Conservation (phyloP, 148 eudicot species). For the Pouteria glomerata region DNA sequence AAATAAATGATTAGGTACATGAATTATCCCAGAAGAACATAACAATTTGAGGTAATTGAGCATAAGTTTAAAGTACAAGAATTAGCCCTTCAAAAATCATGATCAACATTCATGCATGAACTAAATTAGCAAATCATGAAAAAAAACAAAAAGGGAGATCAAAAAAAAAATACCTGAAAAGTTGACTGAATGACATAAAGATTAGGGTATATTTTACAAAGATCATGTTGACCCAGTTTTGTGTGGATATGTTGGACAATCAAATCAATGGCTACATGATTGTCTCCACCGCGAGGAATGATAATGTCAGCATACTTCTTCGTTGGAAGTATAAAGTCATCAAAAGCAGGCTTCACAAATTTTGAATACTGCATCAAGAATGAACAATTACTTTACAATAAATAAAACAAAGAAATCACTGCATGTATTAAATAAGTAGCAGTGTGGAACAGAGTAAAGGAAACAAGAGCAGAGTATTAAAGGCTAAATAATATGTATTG, state of each 20-base stretch:
- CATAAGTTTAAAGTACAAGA: too few species aligned
- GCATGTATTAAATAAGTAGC: not conserved
- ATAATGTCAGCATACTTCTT: constrained; percentile 87
- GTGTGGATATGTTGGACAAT: constrained; percentile 88
- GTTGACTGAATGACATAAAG: constrained; percentile 79
- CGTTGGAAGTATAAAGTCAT: constrained; percentile 85
- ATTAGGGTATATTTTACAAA: constrained; percentile 78
- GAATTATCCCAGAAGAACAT: too few species aligned
- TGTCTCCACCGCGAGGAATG: constrained; percentile 89
- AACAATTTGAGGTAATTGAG: not conserved
- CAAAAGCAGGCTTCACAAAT: constrained; percentile 91
- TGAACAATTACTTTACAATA: not conserved
- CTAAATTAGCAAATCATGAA: too few species aligned
- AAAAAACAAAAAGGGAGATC: not conserved
- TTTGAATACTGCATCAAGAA: constrained; percentile 63
- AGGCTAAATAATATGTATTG: not conserved
- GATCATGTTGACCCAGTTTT: constrained; percentile 86
- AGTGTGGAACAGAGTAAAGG: not conserved
- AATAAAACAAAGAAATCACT: not conserved
- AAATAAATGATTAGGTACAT: not conserved
- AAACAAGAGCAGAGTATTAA: not conserved
- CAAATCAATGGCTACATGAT: constrained; percentile 82
- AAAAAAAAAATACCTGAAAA: constrained; percentile 53
- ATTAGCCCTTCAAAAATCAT: too few species aligned
- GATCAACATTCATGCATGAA: too few species aligned